A percentile compares a stretch with the other conserved stretches of the same genome.
These are phyloP conservation scores for Diatrype stigma DNA, from an alignment of 2,329 filamentous ascomycete species.

Conservation along the genomic window DNA sequence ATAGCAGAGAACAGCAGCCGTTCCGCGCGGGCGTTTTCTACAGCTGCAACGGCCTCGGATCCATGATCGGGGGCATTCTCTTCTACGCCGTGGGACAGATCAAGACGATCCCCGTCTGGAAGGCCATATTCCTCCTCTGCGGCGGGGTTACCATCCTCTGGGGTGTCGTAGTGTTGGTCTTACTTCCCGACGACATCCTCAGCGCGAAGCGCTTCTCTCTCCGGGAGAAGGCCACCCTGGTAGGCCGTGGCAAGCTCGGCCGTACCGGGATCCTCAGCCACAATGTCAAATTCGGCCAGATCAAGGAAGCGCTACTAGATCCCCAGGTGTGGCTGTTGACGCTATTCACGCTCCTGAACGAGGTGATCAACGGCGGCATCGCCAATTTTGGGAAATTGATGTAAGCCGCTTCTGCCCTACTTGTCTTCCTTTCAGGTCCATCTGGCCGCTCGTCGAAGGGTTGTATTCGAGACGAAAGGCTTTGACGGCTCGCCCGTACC, in stretches of 20 bases:
- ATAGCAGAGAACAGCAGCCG: constrained; percentile 40
- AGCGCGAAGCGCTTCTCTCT: constrained; percentile 36
- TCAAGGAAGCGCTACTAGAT: constrained; percentile 42
- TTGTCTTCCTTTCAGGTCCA: no score
- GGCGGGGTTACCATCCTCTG: constrained; percentile 39
- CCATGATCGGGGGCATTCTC: constrained; percentile 32
- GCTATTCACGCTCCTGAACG: constrained; percentile 46
- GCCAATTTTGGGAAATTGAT: constrained; percentile 54
- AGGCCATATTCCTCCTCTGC: constrained; percentile 40
- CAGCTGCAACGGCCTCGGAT: constrained; percentile 35
- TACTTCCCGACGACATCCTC: constrained; percentile 40
- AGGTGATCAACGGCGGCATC: constrained; percentile 48
- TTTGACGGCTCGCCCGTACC: no score
- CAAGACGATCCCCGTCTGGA: constrained; percentile 37
- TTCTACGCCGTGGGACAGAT: constrained; percentile 37
- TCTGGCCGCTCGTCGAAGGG: no score
- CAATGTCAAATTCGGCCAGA: constrained; percentile 43
- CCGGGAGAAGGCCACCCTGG: constrained; percentile 39
- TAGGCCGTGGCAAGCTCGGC: constrained; percentile 32
- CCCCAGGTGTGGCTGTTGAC: constrained; percentile 42
- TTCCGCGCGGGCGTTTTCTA: constrained; percentile 42
- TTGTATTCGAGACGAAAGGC: no score
- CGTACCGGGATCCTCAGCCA: constrained; percentile 43
- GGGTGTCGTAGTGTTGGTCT: constrained; percentile 33
- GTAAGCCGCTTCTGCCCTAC: no score